Percentiles rank a stretch among this genome's conserved stretches.
These are phyloP conservation scores for Paecilomyces variotii DNA, from an alignment of 2,329 filamentous ascomycete genomes.

Conservation along the genomic window DNA sequence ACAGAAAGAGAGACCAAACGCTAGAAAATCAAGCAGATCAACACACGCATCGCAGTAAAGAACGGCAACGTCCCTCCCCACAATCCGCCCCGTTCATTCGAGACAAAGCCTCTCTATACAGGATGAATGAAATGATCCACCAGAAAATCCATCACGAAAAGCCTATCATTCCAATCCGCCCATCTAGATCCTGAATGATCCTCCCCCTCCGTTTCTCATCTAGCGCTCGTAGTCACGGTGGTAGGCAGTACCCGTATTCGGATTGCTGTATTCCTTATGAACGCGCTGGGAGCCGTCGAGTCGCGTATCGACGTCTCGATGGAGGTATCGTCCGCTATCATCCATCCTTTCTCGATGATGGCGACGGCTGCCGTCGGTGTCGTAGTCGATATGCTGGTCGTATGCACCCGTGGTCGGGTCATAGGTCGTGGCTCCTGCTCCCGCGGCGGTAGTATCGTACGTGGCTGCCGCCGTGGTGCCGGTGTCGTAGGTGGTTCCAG, in stretches of 20 bases:
- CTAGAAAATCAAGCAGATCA: not conserved
- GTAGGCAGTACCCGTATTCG: slow-evolving; percentile 26
- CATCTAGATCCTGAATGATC: not conserved
- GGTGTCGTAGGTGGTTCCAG: slow-evolving; percentile 2
- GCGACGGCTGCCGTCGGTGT: slow-evolving; percentile 14
- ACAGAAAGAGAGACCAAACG: not conserved
- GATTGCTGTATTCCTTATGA: slow-evolving; percentile 25
- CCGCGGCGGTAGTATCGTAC: not conserved
- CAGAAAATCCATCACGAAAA: not conserved
- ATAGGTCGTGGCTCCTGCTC: slow-evolving; percentile 8
- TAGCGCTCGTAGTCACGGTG: slow-evolving; percentile 23
- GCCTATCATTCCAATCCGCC: not conserved
- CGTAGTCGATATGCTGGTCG: slow-evolving; percentile 27
- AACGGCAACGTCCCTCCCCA: not conserved
- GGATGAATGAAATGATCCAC: not conserved
- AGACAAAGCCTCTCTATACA: not conserved
- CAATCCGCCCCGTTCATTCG: not conserved
- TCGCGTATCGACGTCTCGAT: slow-evolving; percentile 25
- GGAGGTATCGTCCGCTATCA: slow-evolving; percentile 21
- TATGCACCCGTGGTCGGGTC: slow-evolving; percentile 17
- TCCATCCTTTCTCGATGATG: slow-evolving; percentile 26
- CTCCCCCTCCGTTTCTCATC: not conserved
- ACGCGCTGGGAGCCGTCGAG: slow-evolving; percentile 19
- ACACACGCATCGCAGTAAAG: not conserved
- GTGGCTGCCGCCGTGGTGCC: slow-evolving; percentile 4